phyloP scores from a whole-genome alignment of 495 filamentous ascomycete species.

The Podospora fimiseda region DNA sequence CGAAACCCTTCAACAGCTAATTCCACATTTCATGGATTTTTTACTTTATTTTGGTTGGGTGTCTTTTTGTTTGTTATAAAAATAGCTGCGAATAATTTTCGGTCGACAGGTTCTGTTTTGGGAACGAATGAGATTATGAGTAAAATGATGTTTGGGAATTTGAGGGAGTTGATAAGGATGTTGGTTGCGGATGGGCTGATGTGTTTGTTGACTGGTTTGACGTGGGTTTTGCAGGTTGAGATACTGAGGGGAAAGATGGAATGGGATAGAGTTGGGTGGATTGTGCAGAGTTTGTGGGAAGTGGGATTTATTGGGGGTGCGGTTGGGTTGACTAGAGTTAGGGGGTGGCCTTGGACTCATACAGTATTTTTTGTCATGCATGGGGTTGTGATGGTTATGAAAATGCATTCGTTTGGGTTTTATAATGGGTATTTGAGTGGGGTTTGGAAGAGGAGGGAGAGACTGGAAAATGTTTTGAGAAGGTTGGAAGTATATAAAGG shows the following conservation, averaged over 20 bases:
- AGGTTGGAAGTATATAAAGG: slow-evolving; percentile 29
- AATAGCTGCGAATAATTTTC: slow-evolving; percentile 59
- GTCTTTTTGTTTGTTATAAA: slow-evolving; percentile 56
- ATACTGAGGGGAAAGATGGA: slow-evolving; percentile 49
- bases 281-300: slow-evolving; percentile 65
- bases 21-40: slow-evolving; percentile 68
- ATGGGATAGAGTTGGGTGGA: slow-evolving; percentile 62
- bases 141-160: slow-evolving; percentile 52
- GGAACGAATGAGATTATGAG: slow-evolving; percentile 62
- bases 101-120: slow-evolving; percentile 52
- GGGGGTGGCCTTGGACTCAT: slow-evolving; percentile 72
- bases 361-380: slow-evolving; percentile 66
- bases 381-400: slow-evolving; percentile 67
- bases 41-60: slow-evolving; percentile 67
- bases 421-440: slow-evolving; percentile 70
- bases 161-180: slow-evolving; percentile 57
- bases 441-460: slow-evolving; percentile 42
- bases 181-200: slow-evolving; percentile 61
- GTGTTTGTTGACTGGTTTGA: slow-evolving; percentile 52
- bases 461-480: slow-evolving; percentile 29
- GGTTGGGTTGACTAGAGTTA: slow-evolving; percentile 54
- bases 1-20: slow-evolving; percentile 51
- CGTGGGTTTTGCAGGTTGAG: slow-evolving; percentile 53
- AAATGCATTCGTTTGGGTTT: slow-evolving; percentile 69
- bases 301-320: slow-evolving; percentile 50